A percentile compares a stretch with the other conserved stretches of the same genome.
These are phyloP conservation scores for Globisporangium recalcitrans DNA, from an alignment of 352 stramenopile genomes.

Conservation along the genomic window DNA sequence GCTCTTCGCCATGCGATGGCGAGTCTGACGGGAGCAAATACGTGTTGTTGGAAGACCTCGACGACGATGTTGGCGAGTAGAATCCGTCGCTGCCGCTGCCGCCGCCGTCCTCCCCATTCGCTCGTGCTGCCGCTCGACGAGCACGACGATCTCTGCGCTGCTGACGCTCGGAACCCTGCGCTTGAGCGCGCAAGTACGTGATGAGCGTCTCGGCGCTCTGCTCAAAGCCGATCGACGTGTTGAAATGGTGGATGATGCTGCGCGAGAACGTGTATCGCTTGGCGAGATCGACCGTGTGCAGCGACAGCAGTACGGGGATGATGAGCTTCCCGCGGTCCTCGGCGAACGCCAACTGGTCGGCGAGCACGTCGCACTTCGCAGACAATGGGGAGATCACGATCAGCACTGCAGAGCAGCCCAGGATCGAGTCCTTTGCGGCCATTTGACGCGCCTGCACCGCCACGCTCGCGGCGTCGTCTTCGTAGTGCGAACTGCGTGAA, in stretches of 20 bases:
- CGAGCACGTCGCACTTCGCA: slow-evolving; percentile 58
- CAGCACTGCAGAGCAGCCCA: slow-evolving; percentile 60
- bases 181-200: slow-evolving; percentile 32
- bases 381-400: slow-evolving; percentile 68
- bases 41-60: slow-evolving; percentile 6
- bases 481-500: not conserved
- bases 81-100: slow-evolving; percentile 14
- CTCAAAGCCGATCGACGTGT: slow-evolving; percentile 66
- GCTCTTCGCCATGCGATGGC: not conserved
- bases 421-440: slow-evolving; percentile 68
- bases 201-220: slow-evolving; percentile 65
- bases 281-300: slow-evolving; percentile 65
- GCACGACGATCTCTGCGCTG: slow-evolving; percentile 9
- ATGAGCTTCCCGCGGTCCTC: slow-evolving; percentile 74
- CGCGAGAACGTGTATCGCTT: slow-evolving; percentile 81
- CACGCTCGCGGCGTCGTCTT: slow-evolving; percentile 11
- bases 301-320: slow-evolving; percentile 64
- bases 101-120: slow-evolving; percentile 19
- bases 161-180: slow-evolving; percentile 20
- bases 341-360: slow-evolving; percentile 76
- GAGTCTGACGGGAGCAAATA: slow-evolving; percentile 3
- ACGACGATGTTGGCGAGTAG: slow-evolving; percentile 15
- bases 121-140: not conserved
- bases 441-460: slow-evolving; percentile 59
- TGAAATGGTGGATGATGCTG: slow-evolving; percentile 74